These are phyloP conservation scores for Flaveria brownii DNA, from an alignment of 129 eudicot species.

Conservation along the genomic window DNA sequence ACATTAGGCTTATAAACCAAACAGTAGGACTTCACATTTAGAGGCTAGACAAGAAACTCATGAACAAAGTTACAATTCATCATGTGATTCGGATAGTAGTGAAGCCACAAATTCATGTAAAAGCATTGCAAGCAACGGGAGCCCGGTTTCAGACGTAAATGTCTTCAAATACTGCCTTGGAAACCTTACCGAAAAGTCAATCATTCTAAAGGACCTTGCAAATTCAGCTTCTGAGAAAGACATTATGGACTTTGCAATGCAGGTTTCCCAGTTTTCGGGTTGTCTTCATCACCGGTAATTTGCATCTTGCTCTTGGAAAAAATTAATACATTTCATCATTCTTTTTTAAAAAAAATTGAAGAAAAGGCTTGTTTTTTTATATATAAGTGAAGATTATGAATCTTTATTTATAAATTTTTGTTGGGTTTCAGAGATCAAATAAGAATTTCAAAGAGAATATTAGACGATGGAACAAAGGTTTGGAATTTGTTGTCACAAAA, in stretches of 20 bases:
- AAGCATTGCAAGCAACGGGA: conserved; percentile 41
- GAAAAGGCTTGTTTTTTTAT: not conserved
- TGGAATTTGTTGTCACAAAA: conserved; percentile 66
- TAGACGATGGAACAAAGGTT: conserved; percentile 76
- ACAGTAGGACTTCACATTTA: conserved; percentile 33
- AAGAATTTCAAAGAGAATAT: conserved; percentile 66
- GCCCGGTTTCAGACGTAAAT: conserved; percentile 54
- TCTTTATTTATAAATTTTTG: conserved; percentile 1
- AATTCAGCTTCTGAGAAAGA: conserved; percentile 51
- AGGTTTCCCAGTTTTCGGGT: conserved; percentile 78
- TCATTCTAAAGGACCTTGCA: conserved; percentile 70
- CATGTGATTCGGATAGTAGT: conserved; percentile 65
- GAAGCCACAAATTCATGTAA: conserved; percentile 57
- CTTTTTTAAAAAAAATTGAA: not conserved
- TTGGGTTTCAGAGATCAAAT: conserved; percentile 65
- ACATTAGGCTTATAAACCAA: conserved; percentile 39
- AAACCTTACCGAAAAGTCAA: conserved; percentile 59
- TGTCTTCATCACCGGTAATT: conserved; percentile 90
- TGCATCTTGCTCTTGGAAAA: conserved; percentile 4
- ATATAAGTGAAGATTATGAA: conserved; percentile 1
- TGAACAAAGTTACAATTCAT: conserved; percentile 44
- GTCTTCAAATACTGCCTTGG: conserved; percentile 88
- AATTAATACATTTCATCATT: not conserved
- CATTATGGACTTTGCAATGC: conserved; percentile 55
- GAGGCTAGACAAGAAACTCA: conserved; percentile 49